Evolutionary conservation across 345 rosid species (phyloP).

Genomic region (Aquilaria sinensis): DNA sequence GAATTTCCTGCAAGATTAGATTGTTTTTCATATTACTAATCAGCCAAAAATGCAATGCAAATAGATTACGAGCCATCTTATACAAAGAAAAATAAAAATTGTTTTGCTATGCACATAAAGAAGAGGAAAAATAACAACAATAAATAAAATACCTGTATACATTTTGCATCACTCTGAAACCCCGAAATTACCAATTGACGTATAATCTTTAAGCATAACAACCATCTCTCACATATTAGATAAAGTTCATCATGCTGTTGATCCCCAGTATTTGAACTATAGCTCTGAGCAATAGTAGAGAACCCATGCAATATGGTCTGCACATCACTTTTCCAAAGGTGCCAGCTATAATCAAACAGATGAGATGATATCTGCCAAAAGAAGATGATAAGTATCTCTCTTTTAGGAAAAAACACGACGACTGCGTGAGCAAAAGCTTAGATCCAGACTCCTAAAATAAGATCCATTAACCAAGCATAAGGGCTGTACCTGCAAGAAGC

Average conservation of each 20-base stretch:
- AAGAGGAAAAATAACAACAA: slow-evolving; percentile 2
- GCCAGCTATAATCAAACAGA: slow-evolving; percentile 82
- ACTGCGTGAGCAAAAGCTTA: slow-evolving; percentile 8
- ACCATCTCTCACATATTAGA: slow-evolving; percentile 89
- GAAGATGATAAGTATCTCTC: slow-evolving; percentile 14
- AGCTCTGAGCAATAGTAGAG: slow-evolving; percentile 51
- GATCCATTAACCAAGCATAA: not conserved
- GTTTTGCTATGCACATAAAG: too few relatives aligned
- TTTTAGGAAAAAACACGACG: slow-evolving; percentile 1
- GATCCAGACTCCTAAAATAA: slow-evolving; percentile 8
- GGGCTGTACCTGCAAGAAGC: not conserved
- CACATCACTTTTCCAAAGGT: slow-evolving; percentile 93
- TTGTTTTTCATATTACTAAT: not conserved
- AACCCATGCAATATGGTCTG: slow-evolving; percentile 76
- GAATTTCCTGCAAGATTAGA: slow-evolving; percentile 56
- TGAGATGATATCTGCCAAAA: slow-evolving; percentile 82
- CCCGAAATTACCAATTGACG: slow-evolving; percentile 84
- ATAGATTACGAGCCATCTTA: too few relatives aligned
- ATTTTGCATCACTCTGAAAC: slow-evolving; percentile 80
- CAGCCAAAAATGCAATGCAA: too few relatives aligned
- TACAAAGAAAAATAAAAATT: not conserved
- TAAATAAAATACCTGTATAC: slow-evolving; percentile 55
- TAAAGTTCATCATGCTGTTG: slow-evolving; percentile 77
- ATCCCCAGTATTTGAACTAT: slow-evolving; percentile 41
- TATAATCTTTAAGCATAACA: slow-evolving; percentile 79